Conservation (phyloP, 1,284 basidiomycete species). For the Agroathelia rolfsii region DNA sequence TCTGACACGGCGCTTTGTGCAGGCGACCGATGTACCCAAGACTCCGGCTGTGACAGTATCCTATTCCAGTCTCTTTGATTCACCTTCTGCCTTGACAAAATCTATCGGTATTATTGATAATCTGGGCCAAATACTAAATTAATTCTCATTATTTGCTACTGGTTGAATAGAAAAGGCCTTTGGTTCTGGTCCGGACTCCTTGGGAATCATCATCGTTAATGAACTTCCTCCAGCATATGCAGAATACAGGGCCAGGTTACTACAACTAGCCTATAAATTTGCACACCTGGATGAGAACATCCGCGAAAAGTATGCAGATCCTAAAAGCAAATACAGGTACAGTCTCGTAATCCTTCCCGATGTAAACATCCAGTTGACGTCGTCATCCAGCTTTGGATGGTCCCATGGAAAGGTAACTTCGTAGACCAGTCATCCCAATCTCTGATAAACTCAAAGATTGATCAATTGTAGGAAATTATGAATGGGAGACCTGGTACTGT, state of each 20-base stretch:
- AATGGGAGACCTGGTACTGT: slow-evolving; percentile 71
- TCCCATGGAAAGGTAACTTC: slow-evolving; percentile 73
- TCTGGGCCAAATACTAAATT: too few species aligned
- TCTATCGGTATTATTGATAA: slow-evolving; percentile 13
- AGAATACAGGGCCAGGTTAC: slow-evolving; percentile 53
- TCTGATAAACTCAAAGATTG: neutral
- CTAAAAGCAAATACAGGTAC: slow-evolving; percentile 61
- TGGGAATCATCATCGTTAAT: slow-evolving; percentile 74
- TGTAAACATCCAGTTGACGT: slow-evolving; percentile 3
- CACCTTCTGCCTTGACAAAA: slow-evolving; percentile 14
- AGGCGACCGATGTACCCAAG: too few species aligned
- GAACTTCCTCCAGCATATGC: slow-evolving; percentile 68
- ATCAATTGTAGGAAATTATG: slow-evolving; percentile 69
- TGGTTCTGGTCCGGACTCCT: slow-evolving; percentile 61
- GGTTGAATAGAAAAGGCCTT: slow-evolving; percentile 74
- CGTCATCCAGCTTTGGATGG: slow-evolving; percentile 74
- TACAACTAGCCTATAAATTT: slow-evolving; percentile 67
- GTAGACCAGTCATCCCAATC: neutral
- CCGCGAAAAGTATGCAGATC: slow-evolving; percentile 65
- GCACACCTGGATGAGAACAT: slow-evolving; percentile 53
- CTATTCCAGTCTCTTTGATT: slow-evolving; percentile 3
- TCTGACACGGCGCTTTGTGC: too few species aligned
- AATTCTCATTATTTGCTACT: too few species aligned
- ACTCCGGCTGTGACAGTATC: too few species aligned
- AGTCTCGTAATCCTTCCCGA: slow-evolving; percentile 10